Conservation (phyloP, 805 yeast species). For the Saturnispora besseyi region DNA sequence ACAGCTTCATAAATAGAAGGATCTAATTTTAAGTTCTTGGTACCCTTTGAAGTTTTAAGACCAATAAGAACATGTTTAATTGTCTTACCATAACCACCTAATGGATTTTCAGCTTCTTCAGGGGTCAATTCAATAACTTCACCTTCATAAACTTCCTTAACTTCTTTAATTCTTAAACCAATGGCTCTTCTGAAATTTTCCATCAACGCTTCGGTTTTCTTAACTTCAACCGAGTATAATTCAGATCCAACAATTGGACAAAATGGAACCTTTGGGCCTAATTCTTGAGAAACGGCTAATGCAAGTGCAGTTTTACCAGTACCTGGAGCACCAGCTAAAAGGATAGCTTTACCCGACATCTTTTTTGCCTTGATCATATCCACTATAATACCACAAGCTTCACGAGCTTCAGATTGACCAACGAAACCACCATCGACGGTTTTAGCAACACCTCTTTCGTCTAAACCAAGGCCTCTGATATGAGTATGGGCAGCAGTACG, state of each 20-base stretch:
- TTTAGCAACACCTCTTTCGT: conserved; percentile 78
- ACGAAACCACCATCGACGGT: conserved; percentile 90
- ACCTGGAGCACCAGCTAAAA: conserved; percentile 96
- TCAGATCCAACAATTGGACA: conserved; percentile 94
- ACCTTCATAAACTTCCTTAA: conserved; percentile 95
- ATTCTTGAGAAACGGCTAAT: conserved; percentile 75
- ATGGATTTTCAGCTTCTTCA: conserved; percentile 84
- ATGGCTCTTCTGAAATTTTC: conserved; percentile 95
- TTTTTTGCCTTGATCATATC: conserved; percentile 90
- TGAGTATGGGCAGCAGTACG: conserved; percentile 90
- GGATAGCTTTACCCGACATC: conserved; percentile 93
- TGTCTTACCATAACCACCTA: conserved; percentile 73
- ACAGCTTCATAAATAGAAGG: conserved; percentile 95
- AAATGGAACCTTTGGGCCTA: conserved; percentile 79
- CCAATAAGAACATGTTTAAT: conserved; percentile 84
- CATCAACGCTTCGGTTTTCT: conserved; percentile 92
- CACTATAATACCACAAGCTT: conserved; percentile 87
- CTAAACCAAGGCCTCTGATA: conserved; percentile 93
- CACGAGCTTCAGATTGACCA: conserved; percentile 88
- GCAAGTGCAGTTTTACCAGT: conserved; percentile 99
- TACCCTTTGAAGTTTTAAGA: conserved; percentile 91
- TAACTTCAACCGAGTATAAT: conserved; percentile 80
- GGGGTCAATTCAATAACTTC: conserved; percentile 91
- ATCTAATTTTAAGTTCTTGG: conserved; percentile 96
- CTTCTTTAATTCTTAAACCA: conserved; percentile 92